These are phyloP conservation scores for Pelargonium citronellum DNA, from an alignment of 441 rosid genomes.

Conservation along the genomic window DNA sequence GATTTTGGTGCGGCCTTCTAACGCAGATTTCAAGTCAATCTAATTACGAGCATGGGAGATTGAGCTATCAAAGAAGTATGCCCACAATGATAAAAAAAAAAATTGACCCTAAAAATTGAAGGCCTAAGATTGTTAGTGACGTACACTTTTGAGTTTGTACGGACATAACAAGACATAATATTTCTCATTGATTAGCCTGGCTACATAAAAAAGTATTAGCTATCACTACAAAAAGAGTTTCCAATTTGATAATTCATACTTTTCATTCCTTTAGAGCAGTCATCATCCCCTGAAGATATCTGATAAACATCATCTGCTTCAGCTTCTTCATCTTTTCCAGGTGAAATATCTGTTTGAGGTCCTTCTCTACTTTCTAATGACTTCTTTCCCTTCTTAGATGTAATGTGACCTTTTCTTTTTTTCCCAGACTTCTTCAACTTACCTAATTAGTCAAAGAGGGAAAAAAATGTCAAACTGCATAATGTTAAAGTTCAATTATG, in stretches of 20 bases:
- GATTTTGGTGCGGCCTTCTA: too few relatives aligned
- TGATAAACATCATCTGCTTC: conserved; percentile 46
- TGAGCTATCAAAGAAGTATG: not conserved
- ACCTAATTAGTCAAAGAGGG: conserved; percentile 29
- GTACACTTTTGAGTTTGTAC: too few relatives aligned
- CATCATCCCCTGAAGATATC: conserved; percentile 83
- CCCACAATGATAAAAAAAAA: not conserved
- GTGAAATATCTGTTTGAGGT: not conserved
- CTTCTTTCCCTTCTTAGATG: conserved; percentile 24
- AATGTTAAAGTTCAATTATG: not conserved
- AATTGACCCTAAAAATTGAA: not conserved
- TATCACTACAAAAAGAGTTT: not conserved
- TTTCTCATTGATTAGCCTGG: not conserved
- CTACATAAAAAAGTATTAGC: not conserved
- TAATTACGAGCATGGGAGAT: not conserved
- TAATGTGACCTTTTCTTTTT: conserved; percentile 29
- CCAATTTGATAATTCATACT: conserved; percentile 39
- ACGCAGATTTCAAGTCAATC: not conserved
- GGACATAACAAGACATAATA: too few relatives aligned
- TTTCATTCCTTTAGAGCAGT: conserved; percentile 75
- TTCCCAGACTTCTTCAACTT: conserved; percentile 49
- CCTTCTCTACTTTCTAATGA: conserved; percentile 25
- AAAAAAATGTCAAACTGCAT: conserved; percentile 11
- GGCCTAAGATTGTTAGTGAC: not conserved
- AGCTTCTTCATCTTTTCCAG: conserved; percentile 18